phyloP scores from a whole-genome alignment of 768 basidiomycete genomes.

The Clitopilus hobsonii region DNA sequence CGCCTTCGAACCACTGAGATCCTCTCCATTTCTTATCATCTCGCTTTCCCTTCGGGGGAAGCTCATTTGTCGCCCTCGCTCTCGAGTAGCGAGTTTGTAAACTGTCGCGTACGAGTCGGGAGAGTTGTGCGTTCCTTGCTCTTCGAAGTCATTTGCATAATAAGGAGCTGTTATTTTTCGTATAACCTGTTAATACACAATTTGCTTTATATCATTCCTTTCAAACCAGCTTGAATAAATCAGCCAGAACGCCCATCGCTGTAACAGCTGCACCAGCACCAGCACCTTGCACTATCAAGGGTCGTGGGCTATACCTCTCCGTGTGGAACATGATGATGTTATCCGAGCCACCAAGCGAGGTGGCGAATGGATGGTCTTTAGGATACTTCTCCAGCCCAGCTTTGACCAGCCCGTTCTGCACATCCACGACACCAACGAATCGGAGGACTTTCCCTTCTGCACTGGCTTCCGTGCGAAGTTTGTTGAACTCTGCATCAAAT shows the following conservation, averaged over 20 bases:
- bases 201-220: not conserved
- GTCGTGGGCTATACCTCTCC: conserved; percentile 81
- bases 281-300: conserved; percentile 91
- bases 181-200: not conserved
- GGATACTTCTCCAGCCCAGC: conserved; percentile 90
- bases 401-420: conserved; percentile 63
- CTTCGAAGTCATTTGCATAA: too few relatives aligned
- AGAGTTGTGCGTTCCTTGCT: too few relatives aligned
- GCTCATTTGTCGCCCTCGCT: too few relatives aligned
- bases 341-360: conserved; percentile 92
- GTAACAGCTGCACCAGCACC: conserved; percentile 98
- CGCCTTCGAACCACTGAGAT: too few relatives aligned
- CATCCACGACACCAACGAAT: conserved; percentile 94
- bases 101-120: too few relatives aligned
- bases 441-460: conserved; percentile 81
- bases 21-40: too few relatives aligned
- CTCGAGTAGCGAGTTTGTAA: too few relatives aligned
- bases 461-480: conserved; percentile 73
- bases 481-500: conserved; percentile 76
- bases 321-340: conserved; percentile 99
- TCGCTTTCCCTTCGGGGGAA: too few relatives aligned
- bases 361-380: conserved; percentile 87
- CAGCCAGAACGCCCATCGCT: conserved; percentile 95
- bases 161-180: too few relatives aligned
- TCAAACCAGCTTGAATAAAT: conserved; percentile 60